A percentile compares a stretch with the other conserved stretches of the same genome.
phyloP scores from a whole-genome alignment of 2,329 filamentous ascomycete species.

The Cercospora berteroae region DNA sequence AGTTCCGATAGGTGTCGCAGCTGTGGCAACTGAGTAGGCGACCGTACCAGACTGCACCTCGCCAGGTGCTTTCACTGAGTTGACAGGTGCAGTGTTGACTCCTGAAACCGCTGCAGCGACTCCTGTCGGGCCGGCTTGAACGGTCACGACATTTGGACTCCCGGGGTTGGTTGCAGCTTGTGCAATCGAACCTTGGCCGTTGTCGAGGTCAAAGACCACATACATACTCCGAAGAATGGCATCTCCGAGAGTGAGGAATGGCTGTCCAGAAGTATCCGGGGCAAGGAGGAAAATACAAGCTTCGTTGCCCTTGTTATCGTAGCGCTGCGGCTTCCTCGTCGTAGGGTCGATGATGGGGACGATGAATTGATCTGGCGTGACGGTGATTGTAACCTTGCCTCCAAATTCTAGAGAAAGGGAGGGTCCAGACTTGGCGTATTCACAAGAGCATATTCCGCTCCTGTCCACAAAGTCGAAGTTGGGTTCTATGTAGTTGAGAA shows the following conservation, averaged over 20 bases:
- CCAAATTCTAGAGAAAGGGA: slow-evolving; percentile 34
- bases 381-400: slow-evolving; percentile 30
- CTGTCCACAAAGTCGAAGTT: slow-evolving; percentile 27
- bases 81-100: slow-evolving; percentile 21
- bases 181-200: slow-evolving; percentile 37
- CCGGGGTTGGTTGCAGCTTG: slow-evolving; percentile 34
- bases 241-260: slow-evolving; percentile 33
- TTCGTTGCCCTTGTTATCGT: slow-evolving; percentile 15
- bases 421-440: slow-evolving; percentile 27
- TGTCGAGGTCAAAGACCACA: slow-evolving; percentile 40
- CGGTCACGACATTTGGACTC: slow-evolving; percentile 28
- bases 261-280: slow-evolving; percentile 17
- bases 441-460: slow-evolving; percentile 28
- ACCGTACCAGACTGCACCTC: slow-evolving; percentile 22
- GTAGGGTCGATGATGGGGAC: slow-evolving; percentile 32
- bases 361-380: slow-evolving; percentile 33
- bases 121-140: slow-evolving; percentile 31
- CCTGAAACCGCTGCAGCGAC: slow-evolving; percentile 30
- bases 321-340: slow-evolving; percentile 25
- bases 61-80: slow-evolving; percentile 23
- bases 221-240: slow-evolving; percentile 37
- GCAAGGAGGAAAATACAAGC: slow-evolving; percentile 33
- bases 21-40: slow-evolving; percentile 27
- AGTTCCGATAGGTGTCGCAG: slow-evolving; percentile 29
- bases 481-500: slow-evolving; percentile 27